Conservation (phyloP, 176 grass and related monocot species). For the Coix lacrymajobi region DNA sequence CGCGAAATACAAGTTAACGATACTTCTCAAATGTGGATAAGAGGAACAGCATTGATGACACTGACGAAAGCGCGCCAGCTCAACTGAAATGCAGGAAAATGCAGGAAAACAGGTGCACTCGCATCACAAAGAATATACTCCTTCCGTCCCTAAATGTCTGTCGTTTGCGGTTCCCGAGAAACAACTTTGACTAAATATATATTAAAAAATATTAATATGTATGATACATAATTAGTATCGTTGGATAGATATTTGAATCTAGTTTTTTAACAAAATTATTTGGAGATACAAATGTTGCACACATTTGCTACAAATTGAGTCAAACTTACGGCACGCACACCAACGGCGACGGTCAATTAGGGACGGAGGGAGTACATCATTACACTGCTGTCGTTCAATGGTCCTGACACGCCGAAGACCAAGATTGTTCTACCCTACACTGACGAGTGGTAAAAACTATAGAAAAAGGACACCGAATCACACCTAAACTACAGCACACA, state of each 20-base stretch:
- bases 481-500: slow-evolving; percentile 42
- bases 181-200: too few species aligned
- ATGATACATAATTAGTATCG: too few species aligned
- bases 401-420: slow-evolving; percentile 13
- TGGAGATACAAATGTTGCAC: too few species aligned
- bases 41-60: not conserved
- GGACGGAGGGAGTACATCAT: too few species aligned
- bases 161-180: too few species aligned
- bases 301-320: too few species aligned
- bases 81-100: not conserved
- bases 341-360: too few species aligned
- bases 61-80: not conserved
- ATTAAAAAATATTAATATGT: too few species aligned
- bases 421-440: slow-evolving; percentile 21
- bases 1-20: not conserved
- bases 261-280: too few species aligned
- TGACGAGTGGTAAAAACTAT: slow-evolving; percentile 6
- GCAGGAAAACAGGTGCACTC: slow-evolving; percentile 30
- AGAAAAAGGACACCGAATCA: not conserved
- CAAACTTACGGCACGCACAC: too few species aligned
- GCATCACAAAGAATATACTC: slow-evolving; percentile 51
- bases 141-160: too few species aligned
- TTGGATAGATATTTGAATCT: too few species aligned
- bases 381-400: slow-evolving; percentile 36
- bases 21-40: not conserved